Conservation (phyloP, 352 stramenopile genomes). For the Pilasporangium apinafurcum region DNA sequence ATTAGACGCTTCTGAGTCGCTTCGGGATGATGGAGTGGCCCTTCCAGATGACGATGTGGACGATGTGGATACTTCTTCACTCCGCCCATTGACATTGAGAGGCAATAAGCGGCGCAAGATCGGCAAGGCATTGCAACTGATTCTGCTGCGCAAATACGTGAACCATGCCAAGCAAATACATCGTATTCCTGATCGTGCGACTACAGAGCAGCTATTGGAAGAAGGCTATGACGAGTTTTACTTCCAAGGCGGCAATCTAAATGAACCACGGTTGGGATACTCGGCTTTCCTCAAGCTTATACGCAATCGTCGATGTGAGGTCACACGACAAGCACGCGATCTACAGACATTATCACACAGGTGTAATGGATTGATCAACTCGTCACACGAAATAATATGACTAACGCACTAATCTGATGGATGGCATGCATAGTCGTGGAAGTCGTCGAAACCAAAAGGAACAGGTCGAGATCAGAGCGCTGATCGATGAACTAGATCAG, state of each 20-base stretch:
- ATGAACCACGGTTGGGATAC: slow-evolving; percentile 50
- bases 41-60: slow-evolving; percentile 11
- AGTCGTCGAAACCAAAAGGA: slow-evolving; percentile 32
- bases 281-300: slow-evolving; percentile 60
- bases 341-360: slow-evolving; percentile 6
- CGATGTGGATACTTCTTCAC: slow-evolving; percentile 7
- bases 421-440: slow-evolving; percentile 5
- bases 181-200: slow-evolving; percentile 30
- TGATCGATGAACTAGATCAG: slow-evolving; percentile 51
- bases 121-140: slow-evolving; percentile 50
- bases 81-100: slow-evolving; percentile 2
- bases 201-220: slow-evolving; percentile 57
- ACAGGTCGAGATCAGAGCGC: slow-evolving; percentile 38
- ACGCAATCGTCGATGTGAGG: slow-evolving; percentile 54
- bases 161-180: slow-evolving; percentile 41
- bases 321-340: slow-evolving; percentile 16
- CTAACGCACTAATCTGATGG: neutral
- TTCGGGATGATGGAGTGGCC: neutral
- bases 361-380: slow-evolving; percentile 7
- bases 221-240: slow-evolving; percentile 70
- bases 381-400: no score
- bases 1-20: slow-evolving; percentile 3
- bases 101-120: slow-evolving; percentile 30
- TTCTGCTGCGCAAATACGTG: slow-evolving; percentile 56
- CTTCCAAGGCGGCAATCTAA: slow-evolving; percentile 47